A percentile compares a stretch with the other conserved stretches of the same genome.
phyloP scores from a whole-genome alignment of 2,329 filamentous ascomycete genomes.

The Trichoderma sp. region DNA sequence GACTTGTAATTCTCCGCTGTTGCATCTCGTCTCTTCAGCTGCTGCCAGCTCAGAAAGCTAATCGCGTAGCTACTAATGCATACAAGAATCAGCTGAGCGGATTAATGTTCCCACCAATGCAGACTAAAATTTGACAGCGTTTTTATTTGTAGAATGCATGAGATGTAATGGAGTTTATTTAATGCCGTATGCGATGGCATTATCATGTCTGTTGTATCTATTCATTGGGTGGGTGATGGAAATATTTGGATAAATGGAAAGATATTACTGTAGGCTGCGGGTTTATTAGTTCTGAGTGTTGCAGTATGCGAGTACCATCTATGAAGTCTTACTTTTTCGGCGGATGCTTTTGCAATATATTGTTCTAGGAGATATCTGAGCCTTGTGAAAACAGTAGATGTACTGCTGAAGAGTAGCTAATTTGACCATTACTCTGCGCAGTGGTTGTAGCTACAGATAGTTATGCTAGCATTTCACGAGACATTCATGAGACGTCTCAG shows the following conservation, averaged over 20 bases:
- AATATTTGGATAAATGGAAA: background rate
- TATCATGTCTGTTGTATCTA: background rate
- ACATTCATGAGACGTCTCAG: background rate
- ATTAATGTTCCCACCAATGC: background rate
- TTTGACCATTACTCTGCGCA: background rate
- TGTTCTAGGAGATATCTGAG: background rate
- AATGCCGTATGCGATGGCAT: background rate
- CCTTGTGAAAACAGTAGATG: background rate
- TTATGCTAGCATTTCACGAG: background rate
- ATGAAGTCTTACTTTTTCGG: background rate
- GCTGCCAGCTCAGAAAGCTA: background rate
- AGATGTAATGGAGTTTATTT: background rate
- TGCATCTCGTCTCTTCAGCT: background rate
- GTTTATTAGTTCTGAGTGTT: background rate
- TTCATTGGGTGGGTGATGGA: background rate
- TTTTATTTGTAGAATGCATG: background rate
- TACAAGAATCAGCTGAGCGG: background rate
- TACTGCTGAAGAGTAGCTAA: background rate
- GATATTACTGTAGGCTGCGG: background rate
- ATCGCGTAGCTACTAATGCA: background rate
- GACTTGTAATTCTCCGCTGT: background rate
- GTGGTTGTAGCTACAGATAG: background rate
- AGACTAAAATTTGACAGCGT: background rate
- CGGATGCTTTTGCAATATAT: background rate
- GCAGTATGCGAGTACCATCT: background rate